These are phyloP conservation scores for Herpetomonas muscarum DNA, from an alignment of 208 protist genomes.

Conservation along the genomic window DNA sequence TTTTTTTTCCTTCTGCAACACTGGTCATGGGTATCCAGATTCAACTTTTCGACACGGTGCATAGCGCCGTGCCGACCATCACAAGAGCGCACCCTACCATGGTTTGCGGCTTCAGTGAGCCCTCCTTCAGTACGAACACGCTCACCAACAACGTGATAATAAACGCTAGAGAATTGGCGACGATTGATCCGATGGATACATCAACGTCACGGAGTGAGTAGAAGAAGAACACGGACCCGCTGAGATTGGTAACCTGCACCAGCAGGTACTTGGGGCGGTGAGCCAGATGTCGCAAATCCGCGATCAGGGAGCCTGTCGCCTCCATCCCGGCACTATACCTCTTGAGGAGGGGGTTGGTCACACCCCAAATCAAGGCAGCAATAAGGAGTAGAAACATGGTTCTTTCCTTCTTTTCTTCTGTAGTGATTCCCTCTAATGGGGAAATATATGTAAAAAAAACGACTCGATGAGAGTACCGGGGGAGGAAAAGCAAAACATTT, in stretches of 20 bases:
- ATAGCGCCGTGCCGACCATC: conserved; percentile 68
- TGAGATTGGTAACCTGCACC: conserved; percentile 61
- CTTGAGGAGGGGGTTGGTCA: conserved; percentile 84
- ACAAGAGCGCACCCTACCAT: conserved; percentile 51
- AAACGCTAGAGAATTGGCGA: conserved; percentile 80
- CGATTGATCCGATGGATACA: conserved; percentile 78
- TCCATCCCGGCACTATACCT: conserved; percentile 70
- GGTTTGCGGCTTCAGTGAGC: conserved; percentile 34
- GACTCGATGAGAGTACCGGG: too few species aligned
- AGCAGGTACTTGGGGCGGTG: conserved; percentile 66
- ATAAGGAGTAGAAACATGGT: conserved; percentile 69
- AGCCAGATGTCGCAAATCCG: conserved; percentile 61
- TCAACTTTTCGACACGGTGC: conserved; percentile 41
- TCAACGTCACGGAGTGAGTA: conserved; percentile 64
- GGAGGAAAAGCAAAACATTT: too few species aligned
- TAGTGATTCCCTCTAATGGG: not conserved
- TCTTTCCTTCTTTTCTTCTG: not conserved
- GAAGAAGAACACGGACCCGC: conserved; percentile 77
- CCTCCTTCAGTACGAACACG: conserved; percentile 60
- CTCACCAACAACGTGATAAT: conserved; percentile 79
- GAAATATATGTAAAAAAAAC: too few species aligned
- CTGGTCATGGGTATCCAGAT: not conserved
- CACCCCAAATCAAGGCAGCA: conserved; percentile 76
- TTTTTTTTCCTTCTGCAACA: not conserved
- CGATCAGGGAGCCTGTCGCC: conserved; percentile 33